phyloP scores from a whole-genome alignment of 495 filamentous ascomycete genomes.

The Geopyxis carbonaria region DNA sequence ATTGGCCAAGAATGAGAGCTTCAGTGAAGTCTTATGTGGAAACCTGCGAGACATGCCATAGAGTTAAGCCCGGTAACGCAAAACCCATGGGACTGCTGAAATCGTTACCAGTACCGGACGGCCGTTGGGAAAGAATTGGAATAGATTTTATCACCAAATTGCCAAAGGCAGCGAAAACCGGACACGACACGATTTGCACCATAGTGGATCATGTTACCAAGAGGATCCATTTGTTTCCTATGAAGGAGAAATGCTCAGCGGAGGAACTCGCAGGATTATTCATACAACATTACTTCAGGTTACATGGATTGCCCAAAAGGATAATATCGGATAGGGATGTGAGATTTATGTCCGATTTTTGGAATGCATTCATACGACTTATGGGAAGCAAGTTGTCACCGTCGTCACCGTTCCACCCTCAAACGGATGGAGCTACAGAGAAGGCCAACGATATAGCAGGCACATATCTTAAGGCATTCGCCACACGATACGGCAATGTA shows the following conservation, averaged over 20 bases:
- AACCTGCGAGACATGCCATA: background rate
- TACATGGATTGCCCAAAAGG: background rate
- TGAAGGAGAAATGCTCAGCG: background rate
- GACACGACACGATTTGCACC: conserved; percentile 4
- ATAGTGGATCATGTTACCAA: conserved; percentile 7
- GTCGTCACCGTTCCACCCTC: conserved; percentile 2
- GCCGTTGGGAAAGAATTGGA: conserved; percentile 1
- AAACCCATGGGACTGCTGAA: background rate
- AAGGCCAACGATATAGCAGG: conserved; percentile 3
- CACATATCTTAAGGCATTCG: background rate
- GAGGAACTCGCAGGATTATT: background rate
- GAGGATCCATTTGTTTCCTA: background rate
- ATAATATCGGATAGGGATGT: conserved; percentile 2
- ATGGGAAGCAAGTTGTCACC: background rate
- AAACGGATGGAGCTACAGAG: conserved; percentile 1
- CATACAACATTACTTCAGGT: background rate
- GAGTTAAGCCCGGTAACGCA: background rate
- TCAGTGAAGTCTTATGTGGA: conserved; percentile 4
- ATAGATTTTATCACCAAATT: conserved; percentile 9
- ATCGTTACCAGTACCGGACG: background rate
- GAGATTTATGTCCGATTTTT: background rate
- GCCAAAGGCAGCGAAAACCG: background rate
- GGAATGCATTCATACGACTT: background rate
- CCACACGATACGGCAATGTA: background rate
- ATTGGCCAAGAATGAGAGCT: background rate